Percentiles rank a stretch among this genome's conserved stretches.
phyloP scores from a whole-genome alignment of 768 basidiomycete species.

The Podaxis carcinomalis region DNA sequence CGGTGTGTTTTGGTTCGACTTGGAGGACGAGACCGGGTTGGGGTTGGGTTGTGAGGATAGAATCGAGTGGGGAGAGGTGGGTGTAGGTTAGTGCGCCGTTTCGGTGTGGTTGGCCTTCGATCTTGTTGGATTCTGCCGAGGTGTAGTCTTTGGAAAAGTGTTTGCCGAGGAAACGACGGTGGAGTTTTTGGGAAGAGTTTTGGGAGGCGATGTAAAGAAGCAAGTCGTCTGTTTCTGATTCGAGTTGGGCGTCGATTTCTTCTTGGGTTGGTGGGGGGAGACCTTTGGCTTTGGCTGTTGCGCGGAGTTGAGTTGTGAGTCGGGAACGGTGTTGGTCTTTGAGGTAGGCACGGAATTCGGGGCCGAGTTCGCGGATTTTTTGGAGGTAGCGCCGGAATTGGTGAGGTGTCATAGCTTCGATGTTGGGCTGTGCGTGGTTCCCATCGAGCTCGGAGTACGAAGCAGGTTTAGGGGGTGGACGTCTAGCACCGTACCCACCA shows the following conservation, averaged over 20 bases:
- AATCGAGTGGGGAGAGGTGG: conserved; percentile 48
- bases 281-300: not conserved
- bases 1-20: conserved; percentile 1
- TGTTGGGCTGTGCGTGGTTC: conserved; percentile 34
- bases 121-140: conserved; percentile 19
- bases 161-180: conserved; percentile 37
- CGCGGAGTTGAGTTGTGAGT: not conserved
- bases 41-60: conserved; percentile 42
- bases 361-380: conserved; percentile 52
- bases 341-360: conserved; percentile 39
- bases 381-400: conserved; percentile 58
- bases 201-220: conserved; percentile 20
- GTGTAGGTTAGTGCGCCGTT: conserved; percentile 62
- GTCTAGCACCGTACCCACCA: conserved; percentile 20
- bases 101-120: conserved; percentile 65
- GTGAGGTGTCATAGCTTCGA: conserved; percentile 53
- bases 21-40: conserved; percentile 59
- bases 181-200: conserved; percentile 15
- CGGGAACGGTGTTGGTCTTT: conserved; percentile 16
- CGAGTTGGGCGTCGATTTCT: not conserved
- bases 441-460: conserved; percentile 1
- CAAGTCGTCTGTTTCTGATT: conserved; percentile 16
- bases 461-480: not conserved
- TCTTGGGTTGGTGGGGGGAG: not conserved
- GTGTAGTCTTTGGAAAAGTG: conserved; percentile 20